Evolutionary conservation across 257 asterid species (phyloP).

Genomic region (Penstemon davidsonii): DNA sequence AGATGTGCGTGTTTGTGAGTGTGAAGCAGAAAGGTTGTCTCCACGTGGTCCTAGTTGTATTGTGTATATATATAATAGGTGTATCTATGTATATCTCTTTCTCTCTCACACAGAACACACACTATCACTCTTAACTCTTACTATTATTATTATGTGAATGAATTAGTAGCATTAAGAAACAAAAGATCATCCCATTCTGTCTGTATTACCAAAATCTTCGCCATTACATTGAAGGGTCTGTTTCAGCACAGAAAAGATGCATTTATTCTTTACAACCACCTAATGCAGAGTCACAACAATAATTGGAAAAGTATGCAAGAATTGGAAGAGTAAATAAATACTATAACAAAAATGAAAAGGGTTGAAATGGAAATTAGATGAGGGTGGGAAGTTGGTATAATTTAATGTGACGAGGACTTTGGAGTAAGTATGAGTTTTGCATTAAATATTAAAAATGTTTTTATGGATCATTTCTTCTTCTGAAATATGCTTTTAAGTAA

Average conservation of each 20-base stretch:
- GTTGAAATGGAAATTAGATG: neutral
- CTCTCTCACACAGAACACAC: conserved; percentile 27
- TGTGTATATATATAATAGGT: neutral
- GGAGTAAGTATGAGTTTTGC: no score
- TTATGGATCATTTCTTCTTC: no score
- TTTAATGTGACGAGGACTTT: neutral
- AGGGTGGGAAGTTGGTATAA: conserved; percentile 5
- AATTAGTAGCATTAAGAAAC: conserved; percentile 21
- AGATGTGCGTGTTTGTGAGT: conserved; percentile 16
- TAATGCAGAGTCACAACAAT: conserved; percentile 16
- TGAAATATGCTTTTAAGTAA: no score
- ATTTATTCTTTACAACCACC: conserved; percentile 59
- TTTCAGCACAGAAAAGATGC: conserved; percentile 49
- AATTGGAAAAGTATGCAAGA: conserved; percentile 13
- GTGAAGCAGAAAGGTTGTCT: conserved; percentile 32
- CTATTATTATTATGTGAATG: neutral
- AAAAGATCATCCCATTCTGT: conserved; percentile 42
- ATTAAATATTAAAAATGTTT: no score
- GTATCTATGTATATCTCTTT: neutral
- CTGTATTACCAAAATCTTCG: conserved; percentile 28
- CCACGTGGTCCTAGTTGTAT: conserved; percentile 39
- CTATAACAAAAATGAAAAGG: neutral
- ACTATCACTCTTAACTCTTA: neutral
- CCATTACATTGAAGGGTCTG: conserved; percentile 34
- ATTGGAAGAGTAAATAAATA: conserved; percentile 11